A percentile compares a stretch with the other conserved stretches of the same genome.
Evolutionary conservation across 2,329 filamentous ascomycete species (phyloP).

Genomic region (Paraconiothyrium sp.): DNA sequence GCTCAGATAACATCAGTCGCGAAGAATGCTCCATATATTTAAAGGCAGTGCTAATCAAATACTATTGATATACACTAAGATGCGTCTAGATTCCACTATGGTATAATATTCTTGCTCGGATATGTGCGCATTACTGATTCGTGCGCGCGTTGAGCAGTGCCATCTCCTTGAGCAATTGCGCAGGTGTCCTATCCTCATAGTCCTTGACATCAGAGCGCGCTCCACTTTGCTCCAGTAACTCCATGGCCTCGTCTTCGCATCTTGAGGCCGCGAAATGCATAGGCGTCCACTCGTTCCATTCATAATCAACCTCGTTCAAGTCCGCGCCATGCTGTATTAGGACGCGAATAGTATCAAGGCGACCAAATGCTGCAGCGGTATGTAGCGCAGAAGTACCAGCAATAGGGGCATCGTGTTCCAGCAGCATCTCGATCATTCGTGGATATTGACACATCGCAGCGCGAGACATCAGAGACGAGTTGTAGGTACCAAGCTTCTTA

Average conservation of each 20-base stretch:
- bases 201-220: conserved; percentile 19
- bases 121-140: conserved; percentile 5
- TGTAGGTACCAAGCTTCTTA: conserved; percentile 16
- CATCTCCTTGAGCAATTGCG: conserved; percentile 23
- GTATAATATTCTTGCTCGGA: conserved; percentile 3
- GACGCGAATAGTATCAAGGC: conserved; percentile 24
- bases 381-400: conserved; percentile 21
- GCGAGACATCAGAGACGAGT: conserved; percentile 23
- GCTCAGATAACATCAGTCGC: not conserved
- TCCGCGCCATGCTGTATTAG: conserved; percentile 25
- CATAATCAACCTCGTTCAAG: conserved; percentile 17
- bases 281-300: conserved; percentile 19
- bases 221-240: conserved; percentile 22
- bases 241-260: conserved; percentile 20
- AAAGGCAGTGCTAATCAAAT: not conserved
- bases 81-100: conserved; percentile 4
- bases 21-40: not conserved
- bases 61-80: not conserved
- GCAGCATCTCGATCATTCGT: conserved; percentile 22
- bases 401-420: conserved; percentile 18
- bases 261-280: conserved; percentile 23
- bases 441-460: conserved; percentile 19
- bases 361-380: conserved; percentile 19
- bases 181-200: conserved; percentile 20
- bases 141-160: conserved; percentile 14